These are phyloP conservation scores for Alternaria brassicicola DNA, from an alignment of 2,329 filamentous ascomycete genomes.

Conservation along the genomic window DNA sequence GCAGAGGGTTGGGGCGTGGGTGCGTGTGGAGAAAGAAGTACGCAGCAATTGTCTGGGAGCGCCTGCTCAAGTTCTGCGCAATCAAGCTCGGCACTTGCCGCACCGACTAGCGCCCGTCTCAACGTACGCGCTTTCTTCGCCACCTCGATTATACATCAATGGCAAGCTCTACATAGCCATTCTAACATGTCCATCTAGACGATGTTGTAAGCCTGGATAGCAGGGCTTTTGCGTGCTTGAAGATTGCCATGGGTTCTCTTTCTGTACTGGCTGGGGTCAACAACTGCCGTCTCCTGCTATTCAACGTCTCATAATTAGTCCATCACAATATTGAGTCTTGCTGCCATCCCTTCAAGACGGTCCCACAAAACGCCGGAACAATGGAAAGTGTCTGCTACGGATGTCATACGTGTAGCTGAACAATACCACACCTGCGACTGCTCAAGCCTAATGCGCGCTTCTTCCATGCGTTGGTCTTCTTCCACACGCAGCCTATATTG, in stretches of 20 bases:
- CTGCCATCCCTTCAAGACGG: not conserved
- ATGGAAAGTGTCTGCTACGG: not conserved
- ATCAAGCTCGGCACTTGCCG: constrained; percentile 20
- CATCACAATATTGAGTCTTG: not conserved
- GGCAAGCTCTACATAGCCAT: not conserved
- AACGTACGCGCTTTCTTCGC: not conserved
- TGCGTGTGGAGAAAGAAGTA: constrained; percentile 13
- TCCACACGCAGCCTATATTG: constrained; percentile 8
- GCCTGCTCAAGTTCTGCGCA: constrained; percentile 22
- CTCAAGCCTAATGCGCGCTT: not conserved
- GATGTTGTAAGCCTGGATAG: not conserved
- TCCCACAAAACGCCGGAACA: not conserved
- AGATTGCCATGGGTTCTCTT: not conserved
- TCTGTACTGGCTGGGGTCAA: not conserved
- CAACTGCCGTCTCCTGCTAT: not conserved
- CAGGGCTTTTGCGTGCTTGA: not conserved
- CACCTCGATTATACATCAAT: not conserved
- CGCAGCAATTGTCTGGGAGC: constrained; percentile 11
- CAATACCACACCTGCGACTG: not conserved
- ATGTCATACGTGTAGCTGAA: too few species aligned
- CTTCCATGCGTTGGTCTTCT: constrained; percentile 1
- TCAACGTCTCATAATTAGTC: not conserved
- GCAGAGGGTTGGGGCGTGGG: constrained; percentile 8
- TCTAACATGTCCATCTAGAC: not conserved
- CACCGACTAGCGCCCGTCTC: constrained; percentile 7